Evolutionary conservation across 2,329 filamentous ascomycete genomes (phyloP).

Genomic region (Colletotrichum shisoi): DNA sequence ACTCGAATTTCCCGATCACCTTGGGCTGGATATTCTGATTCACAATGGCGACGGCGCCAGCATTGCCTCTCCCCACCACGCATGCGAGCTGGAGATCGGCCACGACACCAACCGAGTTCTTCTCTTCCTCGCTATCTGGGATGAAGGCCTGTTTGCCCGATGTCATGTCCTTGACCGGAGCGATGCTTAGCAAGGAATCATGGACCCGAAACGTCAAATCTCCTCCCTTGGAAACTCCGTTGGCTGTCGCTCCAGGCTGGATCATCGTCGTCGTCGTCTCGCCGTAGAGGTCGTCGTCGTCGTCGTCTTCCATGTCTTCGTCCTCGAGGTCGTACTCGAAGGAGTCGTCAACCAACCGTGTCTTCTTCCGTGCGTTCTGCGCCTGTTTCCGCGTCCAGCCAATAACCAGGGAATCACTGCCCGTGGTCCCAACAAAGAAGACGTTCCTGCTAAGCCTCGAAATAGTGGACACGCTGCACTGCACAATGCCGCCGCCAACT

Average conservation of each 20-base stretch:
- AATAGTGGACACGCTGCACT: conserved; percentile 71
- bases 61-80: conserved; percentile 69
- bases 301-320: conserved; percentile 68
- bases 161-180: conserved; percentile 78
- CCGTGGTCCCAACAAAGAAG: conserved; percentile 87
- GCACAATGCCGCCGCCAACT: conserved; percentile 69
- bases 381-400: conserved; percentile 76
- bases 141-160: conserved; percentile 65
- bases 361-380: conserved; percentile 68
- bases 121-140: conserved; percentile 56
- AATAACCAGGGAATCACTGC: conserved; percentile 80
- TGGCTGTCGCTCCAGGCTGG: conserved; percentile 48
- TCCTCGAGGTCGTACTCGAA: conserved; percentile 61
- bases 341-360: conserved; percentile 64
- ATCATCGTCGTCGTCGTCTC: conserved; percentile 50
- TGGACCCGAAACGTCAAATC: conserved; percentile 78
- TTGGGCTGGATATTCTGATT: conserved; percentile 80
- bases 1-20: conserved; percentile 72
- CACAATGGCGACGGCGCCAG: conserved; percentile 76
- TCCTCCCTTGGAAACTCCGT: conserved; percentile 60
- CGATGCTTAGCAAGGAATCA: conserved; percentile 79
- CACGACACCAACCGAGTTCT: conserved; percentile 56
- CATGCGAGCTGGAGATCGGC: conserved; percentile 68
- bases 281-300: conserved; percentile 67
- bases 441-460: conserved; percentile 71